Conservation (phyloP, 2,329 filamentous ascomycete genomes). For the Leptodontidium sp. region DNA sequence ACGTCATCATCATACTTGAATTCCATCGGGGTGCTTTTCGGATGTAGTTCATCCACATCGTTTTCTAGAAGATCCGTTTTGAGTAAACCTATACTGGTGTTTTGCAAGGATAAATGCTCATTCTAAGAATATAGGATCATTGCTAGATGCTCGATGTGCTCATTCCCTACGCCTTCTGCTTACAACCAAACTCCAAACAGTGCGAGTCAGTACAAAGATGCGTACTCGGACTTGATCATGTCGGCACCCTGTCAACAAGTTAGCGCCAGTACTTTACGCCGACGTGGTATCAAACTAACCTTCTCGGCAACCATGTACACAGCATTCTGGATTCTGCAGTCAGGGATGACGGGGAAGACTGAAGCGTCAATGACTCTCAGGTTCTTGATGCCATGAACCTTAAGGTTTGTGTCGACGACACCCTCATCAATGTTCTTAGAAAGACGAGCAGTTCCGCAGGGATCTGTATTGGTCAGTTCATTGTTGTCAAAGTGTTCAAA, state of each 20-base stretch:
- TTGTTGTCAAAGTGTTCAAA: too few relatives aligned
- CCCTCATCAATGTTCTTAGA: too few relatives aligned
- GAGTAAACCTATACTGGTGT: too few relatives aligned
- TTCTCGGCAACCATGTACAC: slow-evolving; percentile 66
- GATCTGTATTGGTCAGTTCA: too few relatives aligned
- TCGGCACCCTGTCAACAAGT: slow-evolving; percentile 48
- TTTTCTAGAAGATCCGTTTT: too few relatives aligned
- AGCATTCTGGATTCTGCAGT: too few relatives aligned
- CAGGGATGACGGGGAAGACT: slow-evolving; percentile 45
- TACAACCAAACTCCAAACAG: too few relatives aligned
- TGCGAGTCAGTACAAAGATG: slow-evolving; percentile 42
- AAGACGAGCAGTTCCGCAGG: too few relatives aligned
- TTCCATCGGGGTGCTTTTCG: background rate
- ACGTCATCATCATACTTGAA: background rate
- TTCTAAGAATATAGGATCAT: too few relatives aligned
- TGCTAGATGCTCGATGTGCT: background rate
- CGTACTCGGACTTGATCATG: slow-evolving; percentile 55
- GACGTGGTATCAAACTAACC: slow-evolving; percentile 21
- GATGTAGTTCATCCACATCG: background rate
- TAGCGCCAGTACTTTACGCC: background rate
- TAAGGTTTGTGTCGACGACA: too few relatives aligned
- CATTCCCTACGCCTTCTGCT: background rate
- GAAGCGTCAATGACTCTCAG: slow-evolving; percentile 64
- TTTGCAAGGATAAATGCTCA: too few relatives aligned
- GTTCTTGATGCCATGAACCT: slow-evolving; percentile 60